Evolutionary conservation across 345 rosid genomes (phyloP), one percentile per base, ranked within the genome.

Genomic region (Salix brachista): DNA sequence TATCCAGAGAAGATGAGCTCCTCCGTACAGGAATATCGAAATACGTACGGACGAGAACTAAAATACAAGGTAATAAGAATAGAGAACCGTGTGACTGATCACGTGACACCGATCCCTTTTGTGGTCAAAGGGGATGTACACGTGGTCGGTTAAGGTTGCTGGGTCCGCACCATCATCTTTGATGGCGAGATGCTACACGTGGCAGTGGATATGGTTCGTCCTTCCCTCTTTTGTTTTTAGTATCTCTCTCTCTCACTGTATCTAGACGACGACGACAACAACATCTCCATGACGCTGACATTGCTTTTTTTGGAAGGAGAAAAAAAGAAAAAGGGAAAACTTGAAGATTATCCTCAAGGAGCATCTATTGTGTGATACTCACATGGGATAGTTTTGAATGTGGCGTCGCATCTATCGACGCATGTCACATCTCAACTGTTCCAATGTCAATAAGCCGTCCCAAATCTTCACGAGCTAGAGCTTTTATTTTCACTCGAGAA

Each of bases 81-180:
- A 62, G 34, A 1, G 5, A 2, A 13, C 17, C 11, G 5, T 17
- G 39, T 32, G 68, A 65, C 0, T 0, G 28, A 13, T 78, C 85
- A 85, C 85, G 84, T 82, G 85, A 85, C 32, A 2, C 13, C 21
- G 32, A 17, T 65, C 52, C 32, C 3, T 17, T 14, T 14, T 7
- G 3, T 14, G 0, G 77, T 71, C 75, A 79, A 62, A 13, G 23
- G 4, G 18, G 21, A 30, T 64, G 18, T n/a, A 73, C 79, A 85
- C 77, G 73, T 76, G 88, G 80, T 67, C 75, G 78, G 80, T 52
- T 26, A 76, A 37, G 76, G 32, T 69, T 69, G 78, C 71, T 70
- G 78, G 25, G 58, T 54, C 75, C 32, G 3, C 36, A 42, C 74
- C 23, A 71, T 17, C 39, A 44, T 48, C 4, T 5, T 2, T 17